A percentile compares a stretch with the other conserved stretches of the same genome.
Conservation (phyloP, 1,139 yeast species). For the Kodamaea ohmeri region DNA sequence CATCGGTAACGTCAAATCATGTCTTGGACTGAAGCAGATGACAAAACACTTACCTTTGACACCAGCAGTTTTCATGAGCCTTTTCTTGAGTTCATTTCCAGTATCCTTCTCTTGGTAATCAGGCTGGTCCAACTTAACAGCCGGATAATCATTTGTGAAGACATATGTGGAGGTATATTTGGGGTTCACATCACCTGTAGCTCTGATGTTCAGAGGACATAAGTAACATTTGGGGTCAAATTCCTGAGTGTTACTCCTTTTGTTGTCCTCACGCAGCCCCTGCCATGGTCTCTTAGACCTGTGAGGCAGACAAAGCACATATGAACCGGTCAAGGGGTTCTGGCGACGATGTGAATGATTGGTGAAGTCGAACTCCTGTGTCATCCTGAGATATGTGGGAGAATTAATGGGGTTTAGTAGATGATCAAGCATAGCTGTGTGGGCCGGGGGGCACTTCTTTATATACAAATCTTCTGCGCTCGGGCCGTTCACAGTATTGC, state of each 20-base stretch:
- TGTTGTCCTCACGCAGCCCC: conserved; percentile 62
- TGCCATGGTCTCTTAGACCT: conserved; percentile 81
- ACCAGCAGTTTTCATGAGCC: conserved; percentile 54
- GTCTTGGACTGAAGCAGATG: conserved; percentile 73
- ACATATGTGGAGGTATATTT: conserved; percentile 56
- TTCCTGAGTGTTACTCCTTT: conserved; percentile 43
- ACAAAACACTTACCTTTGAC: conserved; percentile 71
- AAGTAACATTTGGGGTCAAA: conserved; percentile 69
- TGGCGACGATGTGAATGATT: conserved; percentile 66
- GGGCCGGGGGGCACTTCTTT: not conserved
- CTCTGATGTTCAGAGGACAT: conserved; percentile 71
- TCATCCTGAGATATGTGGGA: conserved; percentile 13
- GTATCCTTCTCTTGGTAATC: conserved; percentile 22
- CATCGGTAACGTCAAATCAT: conserved; percentile 62
- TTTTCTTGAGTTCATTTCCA: conserved; percentile 18
- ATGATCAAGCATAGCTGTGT: conserved; percentile 20
- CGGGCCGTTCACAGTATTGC: no score
- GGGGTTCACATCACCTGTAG: conserved; percentile 64
- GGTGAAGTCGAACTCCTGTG: conserved; percentile 43
- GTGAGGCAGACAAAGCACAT: conserved; percentile 75
- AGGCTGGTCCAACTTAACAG: conserved; percentile 61
- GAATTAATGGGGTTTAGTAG: conserved; percentile 25
- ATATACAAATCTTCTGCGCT: not conserved
- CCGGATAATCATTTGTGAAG: conserved; percentile 69
- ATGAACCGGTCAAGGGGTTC: conserved; percentile 62